Evolutionary conservation across 225 moss, liverwort and hornwort species (phyloP), one percentile per base, ranked within the genome.

Genomic region (Bryoerythrophyllum caledonicum): DNA sequence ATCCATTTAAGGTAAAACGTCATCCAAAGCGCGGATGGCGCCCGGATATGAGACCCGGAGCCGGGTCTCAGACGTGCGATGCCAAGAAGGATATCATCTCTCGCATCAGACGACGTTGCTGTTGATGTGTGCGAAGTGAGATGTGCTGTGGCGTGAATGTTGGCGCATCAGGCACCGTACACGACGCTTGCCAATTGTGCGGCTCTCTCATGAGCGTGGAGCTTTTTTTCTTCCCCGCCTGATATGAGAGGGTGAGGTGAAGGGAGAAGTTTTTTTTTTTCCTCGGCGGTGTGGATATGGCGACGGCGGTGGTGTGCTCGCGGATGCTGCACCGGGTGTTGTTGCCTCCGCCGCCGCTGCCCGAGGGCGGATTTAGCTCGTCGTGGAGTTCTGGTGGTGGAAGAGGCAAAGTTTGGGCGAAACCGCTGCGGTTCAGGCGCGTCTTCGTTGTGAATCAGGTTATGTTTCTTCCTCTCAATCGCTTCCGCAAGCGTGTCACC

Each of bases 321-420:
- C 77, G 60, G 60, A 80, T 87, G 82, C 78, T 87, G 70, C 78
- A 82, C 74, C 80, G 74, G 35, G 68, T 84, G 62, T 17, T 46
- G 26, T 16, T 61, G 24, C 79, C 68, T 23, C 51, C 68, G 43
- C 30, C 20, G 4, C 34, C 24, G 16, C 16, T 59, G 20, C 35
- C 65, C 4, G 74, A 43, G 77, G 67, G 35, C 38, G 43, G 43
- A 37, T 49, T 76, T 57, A 66, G 70, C 38, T 60, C 27, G 13
- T 70, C 64, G 8, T 74, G 71, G 24, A 63, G 26, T 49, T 49
- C 19, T 49, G 1, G 48, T 43, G 54, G 54, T 59, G 53, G 54
- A 53, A 53, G 71, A 59, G n/a, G 32, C 32, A 54, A 75, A 68
- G 68, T 82, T 61, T 25, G 67, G 71, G 51, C 28, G 27, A 71